Base-by-base conservation (phyloP, 805 yeast species). In the Candida sanyiensis region DNA sequence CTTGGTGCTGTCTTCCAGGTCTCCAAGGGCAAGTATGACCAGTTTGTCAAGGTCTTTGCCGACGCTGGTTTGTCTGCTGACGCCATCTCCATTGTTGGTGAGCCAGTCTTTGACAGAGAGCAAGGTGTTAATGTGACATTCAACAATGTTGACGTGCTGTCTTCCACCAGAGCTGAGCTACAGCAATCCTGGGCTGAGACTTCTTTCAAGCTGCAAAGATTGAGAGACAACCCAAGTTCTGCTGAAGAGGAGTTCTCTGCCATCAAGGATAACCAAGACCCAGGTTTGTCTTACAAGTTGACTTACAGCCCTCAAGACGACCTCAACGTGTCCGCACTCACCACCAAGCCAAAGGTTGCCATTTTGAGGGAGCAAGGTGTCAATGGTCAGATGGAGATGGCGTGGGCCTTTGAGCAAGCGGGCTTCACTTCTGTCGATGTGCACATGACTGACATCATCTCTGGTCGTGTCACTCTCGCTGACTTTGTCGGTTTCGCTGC, bases 341-440 rank as follows among this genome's bases (percentile, higher is more conserved):
- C 61, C 18, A 49, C 62, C 7, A 77, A 69, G 56, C 98, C 98
- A 36, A 83, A 78, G 63, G 97, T 93, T 49, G 98, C 97, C 28
- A 88, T 93, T 40, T 70, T 93, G 55, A 83, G 98, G 67, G 98
- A 93, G 61, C 98, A 93, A 67, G 98, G 98, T 67, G 96, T 93
- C 40, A 93, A 93, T 62, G 95, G 97, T 25, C 96, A 90, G 60
- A 85, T 83, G 72, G 98, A 93, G 67, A 89, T 93, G 97, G 97
- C 97, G 3, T 89, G 94, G 86, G 76, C 90, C 48, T 88, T 93
- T 73, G 81, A 81, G 59, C 87, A 81, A 61, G 96, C 97, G 25
- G 98, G 98, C 0, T 93, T 93, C 62, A 87, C 79, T 16, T 72
- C 89, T n/a, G 77, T 85, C 43, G 98, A 93, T 63, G 95, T 93